phyloP scores from a whole-genome alignment of 495 filamentous ascomycete species.

The Trichoderma reesei region DNA sequence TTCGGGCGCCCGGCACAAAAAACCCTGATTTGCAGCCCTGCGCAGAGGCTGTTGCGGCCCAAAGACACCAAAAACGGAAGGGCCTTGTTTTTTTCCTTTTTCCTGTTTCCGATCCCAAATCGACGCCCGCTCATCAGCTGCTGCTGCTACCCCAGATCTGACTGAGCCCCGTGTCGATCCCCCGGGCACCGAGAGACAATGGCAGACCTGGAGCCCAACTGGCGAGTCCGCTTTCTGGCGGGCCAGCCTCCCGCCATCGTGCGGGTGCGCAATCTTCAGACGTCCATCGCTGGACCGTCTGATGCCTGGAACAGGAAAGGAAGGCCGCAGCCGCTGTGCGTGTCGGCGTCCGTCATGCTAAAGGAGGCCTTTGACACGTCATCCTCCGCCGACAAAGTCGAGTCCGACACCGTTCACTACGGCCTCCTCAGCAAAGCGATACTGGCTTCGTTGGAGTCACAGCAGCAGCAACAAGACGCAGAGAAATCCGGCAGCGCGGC shows the following conservation, averaged over 20 bases:
- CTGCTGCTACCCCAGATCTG: neutral
- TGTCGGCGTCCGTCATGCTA: constrained; percentile 43
- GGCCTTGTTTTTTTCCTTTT: neutral
- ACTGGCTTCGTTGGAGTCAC: constrained; percentile 23
- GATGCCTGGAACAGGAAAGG: constrained; percentile 48
- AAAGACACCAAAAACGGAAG: neutral
- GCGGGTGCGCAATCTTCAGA: constrained; percentile 41
- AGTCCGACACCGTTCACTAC: constrained; percentile 50
- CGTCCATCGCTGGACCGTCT: constrained; percentile 26
- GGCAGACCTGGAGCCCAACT: constrained; percentile 20
- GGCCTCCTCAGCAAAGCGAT: constrained; percentile 48
- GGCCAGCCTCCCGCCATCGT: constrained; percentile 33
- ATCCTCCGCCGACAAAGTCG: constrained; percentile 36
- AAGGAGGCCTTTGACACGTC: constrained; percentile 35
- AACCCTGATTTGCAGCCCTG: neutral
- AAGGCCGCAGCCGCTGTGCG: constrained; percentile 41
- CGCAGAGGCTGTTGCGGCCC: neutral
- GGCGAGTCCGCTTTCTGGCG: constrained; percentile 23
- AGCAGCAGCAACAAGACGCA: constrained; percentile 6
- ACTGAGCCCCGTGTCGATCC: neutral
- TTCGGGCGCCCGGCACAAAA: neutral
- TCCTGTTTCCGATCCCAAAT: neutral
- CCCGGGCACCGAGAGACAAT: neutral
- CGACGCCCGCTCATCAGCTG: neutral
- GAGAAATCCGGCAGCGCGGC: neutral